These are phyloP conservation scores for Fusarium mundagurra DNA, from an alignment of 2,329 filamentous ascomycete species.

Conservation along the genomic window DNA sequence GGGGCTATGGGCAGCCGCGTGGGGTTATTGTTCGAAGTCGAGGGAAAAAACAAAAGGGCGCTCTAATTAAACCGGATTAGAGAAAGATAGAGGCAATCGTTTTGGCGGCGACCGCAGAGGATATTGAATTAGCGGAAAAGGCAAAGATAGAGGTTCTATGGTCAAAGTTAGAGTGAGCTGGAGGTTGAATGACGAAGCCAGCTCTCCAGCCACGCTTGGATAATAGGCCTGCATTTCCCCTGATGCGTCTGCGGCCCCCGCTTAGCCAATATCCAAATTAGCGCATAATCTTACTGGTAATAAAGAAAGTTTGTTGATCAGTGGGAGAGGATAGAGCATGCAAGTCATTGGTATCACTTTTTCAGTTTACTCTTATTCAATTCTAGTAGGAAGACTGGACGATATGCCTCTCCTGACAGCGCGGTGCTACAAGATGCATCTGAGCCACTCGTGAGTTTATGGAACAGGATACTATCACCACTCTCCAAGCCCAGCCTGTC, in stretches of 20 bases:
- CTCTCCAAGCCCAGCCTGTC: not conserved
- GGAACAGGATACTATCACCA: not conserved
- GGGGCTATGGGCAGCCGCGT: slow-evolving; percentile 2
- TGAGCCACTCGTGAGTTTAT: not conserved
- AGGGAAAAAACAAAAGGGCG: not conserved
- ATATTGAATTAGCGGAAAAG: slow-evolving; percentile 11
- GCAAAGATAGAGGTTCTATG: slow-evolving; percentile 17
- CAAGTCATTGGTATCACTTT: not conserved
- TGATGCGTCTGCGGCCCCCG: slow-evolving; percentile 37
- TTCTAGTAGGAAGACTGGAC: not conserved
- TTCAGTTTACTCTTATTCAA: not conserved
- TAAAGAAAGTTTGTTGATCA: not conserved
- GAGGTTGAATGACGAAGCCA: slow-evolving; percentile 44
- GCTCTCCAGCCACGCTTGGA: slow-evolving; percentile 43
- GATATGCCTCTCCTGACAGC: not conserved
- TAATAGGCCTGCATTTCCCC: slow-evolving; percentile 39
- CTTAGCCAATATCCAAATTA: slow-evolving; percentile 42
- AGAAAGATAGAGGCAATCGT: slow-evolving; percentile 13
- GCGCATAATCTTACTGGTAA: slow-evolving; percentile 34
- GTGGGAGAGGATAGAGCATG: not conserved
- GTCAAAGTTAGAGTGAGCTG: slow-evolving; percentile 12
- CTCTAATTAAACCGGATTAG: not conserved
- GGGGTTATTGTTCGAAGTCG: not conserved
- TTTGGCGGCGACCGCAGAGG: slow-evolving; percentile 25
- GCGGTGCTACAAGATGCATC: not conserved